Evolutionary conservation across 192 early-diverging fungal genomes (phyloP).

Genomic region (Phlyctochytrium bullatum): DNA sequence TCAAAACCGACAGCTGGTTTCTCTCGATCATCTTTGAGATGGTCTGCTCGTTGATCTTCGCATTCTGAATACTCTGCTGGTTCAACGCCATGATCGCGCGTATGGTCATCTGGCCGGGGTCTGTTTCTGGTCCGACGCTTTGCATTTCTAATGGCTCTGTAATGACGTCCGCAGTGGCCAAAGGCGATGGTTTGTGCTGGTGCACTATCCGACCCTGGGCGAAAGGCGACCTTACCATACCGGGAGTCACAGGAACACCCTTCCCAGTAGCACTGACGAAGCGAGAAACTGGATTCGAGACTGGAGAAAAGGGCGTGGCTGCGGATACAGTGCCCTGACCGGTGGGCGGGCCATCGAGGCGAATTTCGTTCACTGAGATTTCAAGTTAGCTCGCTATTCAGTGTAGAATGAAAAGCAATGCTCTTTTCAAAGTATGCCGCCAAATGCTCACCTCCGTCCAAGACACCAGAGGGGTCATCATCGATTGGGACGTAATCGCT

Average conservation of each 20-base stretch:
- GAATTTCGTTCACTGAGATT: conserved; percentile 39
- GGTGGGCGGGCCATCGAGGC: conserved; percentile 13
- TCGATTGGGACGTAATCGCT: conserved; percentile 62
- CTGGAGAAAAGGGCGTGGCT: conserved; percentile 9
- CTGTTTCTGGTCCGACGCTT: background rate
- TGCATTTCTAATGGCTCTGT: conserved; percentile 15
- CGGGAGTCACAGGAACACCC: background rate
- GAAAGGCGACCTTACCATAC: background rate
- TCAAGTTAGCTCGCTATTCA: no score
- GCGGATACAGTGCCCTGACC: conserved; percentile 9
- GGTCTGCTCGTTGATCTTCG: conserved; percentile 64
- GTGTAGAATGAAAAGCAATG: background rate
- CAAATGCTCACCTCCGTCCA: conserved; percentile 28
- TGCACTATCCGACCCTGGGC: conserved; percentile 1
- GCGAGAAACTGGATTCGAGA: conserved; percentile 1
- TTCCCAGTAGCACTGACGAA: background rate
- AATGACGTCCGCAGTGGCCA: conserved; percentile 36
- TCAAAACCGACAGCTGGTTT: conserved; percentile 58
- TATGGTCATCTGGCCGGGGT: conserved; percentile 38
- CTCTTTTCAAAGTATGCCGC: background rate
- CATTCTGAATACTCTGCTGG: conserved; percentile 51
- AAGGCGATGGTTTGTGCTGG: conserved; percentile 32
- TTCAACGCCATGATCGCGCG: conserved; percentile 49
- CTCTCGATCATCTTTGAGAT: conserved; percentile 73
- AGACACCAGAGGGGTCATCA: conserved; percentile 40